phyloP scores from a whole-genome alignment of 139 green algal genomes.

The Micractinium sp. region DNA sequence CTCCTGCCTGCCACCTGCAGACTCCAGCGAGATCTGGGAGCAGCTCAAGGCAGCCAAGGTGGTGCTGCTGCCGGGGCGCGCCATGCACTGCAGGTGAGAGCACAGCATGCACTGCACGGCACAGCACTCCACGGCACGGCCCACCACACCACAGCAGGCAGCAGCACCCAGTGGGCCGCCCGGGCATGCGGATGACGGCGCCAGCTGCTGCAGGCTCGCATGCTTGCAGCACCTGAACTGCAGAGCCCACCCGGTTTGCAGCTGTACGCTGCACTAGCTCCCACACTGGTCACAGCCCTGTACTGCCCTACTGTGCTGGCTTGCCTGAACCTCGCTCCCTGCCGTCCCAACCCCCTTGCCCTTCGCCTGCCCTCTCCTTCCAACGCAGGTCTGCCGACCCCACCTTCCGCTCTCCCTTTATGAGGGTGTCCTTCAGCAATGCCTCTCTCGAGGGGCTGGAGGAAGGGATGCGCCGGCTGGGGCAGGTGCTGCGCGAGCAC shows the following conservation, averaged over 20 bases:
- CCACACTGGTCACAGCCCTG: background rate
- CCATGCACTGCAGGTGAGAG: slow-evolving; percentile 13
- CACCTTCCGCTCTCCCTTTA: slow-evolving; percentile 40
- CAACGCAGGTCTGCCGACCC: background rate
- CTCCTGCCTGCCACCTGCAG: background rate
- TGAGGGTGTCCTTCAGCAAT: slow-evolving; percentile 59
- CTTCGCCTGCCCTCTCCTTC: background rate
- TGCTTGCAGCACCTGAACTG: too few relatives aligned
- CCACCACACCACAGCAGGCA: background rate
- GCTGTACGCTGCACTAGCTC: background rate
- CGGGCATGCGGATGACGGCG: background rate
- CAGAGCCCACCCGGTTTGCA: background rate
- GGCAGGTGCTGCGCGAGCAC: slow-evolving; percentile 12
- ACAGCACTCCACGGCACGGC: background rate
- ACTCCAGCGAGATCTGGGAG: slow-evolving; percentile 34
- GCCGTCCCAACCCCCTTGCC: background rate
- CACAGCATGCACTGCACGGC: background rate
- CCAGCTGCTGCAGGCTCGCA: too few relatives aligned
- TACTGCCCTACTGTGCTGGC: background rate
- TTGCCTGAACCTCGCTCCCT: too few relatives aligned
- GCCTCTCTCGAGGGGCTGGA: slow-evolving; percentile 37
- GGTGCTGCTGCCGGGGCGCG: slow-evolving; percentile 47
- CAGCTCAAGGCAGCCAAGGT: slow-evolving; percentile 39
- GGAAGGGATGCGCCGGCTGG: slow-evolving; percentile 53
- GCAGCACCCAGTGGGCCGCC: background rate